These are phyloP conservation scores for Cynara cardunculus DNA, from an alignment of 129 eudicot genomes.

Conservation along the genomic window DNA sequence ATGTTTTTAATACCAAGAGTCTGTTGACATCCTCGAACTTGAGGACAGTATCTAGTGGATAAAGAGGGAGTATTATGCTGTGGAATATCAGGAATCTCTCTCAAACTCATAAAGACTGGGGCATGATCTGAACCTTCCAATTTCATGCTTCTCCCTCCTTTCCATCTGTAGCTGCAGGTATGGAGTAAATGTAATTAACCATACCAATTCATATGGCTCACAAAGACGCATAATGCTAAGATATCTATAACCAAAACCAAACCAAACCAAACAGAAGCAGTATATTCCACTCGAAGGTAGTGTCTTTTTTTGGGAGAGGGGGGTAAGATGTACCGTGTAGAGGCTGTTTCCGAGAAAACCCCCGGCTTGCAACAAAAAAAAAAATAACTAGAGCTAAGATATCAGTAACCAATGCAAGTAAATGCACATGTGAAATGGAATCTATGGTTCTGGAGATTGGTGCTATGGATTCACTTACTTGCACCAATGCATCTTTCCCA, in stretches of 20 bases:
- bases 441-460: no score
- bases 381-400: no score
- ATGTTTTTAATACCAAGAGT: constrained; percentile 64
- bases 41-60: constrained; percentile 89
- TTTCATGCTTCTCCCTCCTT: constrained; percentile 55
- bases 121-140: constrained; percentile 95
- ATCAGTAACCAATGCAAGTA: no score
- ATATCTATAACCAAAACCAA: neutral
- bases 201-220: neutral
- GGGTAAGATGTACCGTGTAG: no score
- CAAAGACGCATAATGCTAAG: neutral
- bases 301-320: no score
- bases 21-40: constrained; percentile 90
- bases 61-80: constrained; percentile 74
- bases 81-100: constrained; percentile 40
- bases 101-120: constrained; percentile 66
- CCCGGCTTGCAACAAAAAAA: no score
- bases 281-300: no score
- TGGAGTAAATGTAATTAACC: neutral
- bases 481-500: neutral
- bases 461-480: no score
- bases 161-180: constrained; percentile 52
- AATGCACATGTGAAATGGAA: no score
- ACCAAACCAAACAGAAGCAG: neutral
- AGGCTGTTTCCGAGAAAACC: no score